A percentile compares a stretch with the other conserved stretches of the same genome.
Evolutionary conservation across 148 eudicot genomes (phyloP).

Genomic region (Hydrangea macrophylla): DNA sequence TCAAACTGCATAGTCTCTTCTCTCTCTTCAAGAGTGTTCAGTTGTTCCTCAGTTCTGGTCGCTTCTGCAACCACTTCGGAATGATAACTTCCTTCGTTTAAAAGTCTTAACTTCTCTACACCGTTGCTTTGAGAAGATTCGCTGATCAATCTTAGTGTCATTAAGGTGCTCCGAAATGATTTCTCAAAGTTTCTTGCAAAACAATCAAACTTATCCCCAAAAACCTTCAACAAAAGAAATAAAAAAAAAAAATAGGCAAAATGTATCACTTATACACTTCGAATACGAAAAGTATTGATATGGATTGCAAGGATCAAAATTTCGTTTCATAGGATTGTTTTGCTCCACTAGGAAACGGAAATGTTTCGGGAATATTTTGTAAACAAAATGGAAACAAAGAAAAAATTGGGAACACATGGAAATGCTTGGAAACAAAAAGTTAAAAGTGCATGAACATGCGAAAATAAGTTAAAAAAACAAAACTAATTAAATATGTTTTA

Average conservation of each 20-base stretch:
- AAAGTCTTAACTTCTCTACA: constrained; percentile 17
- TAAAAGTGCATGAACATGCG: too few relatives aligned
- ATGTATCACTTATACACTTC: constrained; percentile 10
- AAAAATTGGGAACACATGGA: too few relatives aligned
- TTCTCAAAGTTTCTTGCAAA: constrained; percentile 72
- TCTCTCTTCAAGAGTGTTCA: constrained; percentile 26
- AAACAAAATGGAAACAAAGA: too few relatives aligned
- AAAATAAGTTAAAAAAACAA: too few relatives aligned
- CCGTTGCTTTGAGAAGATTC: constrained; percentile 34
- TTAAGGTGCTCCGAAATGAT: constrained; percentile 75
- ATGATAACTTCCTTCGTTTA: constrained; percentile 16
- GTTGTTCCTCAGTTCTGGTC: constrained; percentile 20
- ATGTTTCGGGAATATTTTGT: too few relatives aligned
- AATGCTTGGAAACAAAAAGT: too few relatives aligned
- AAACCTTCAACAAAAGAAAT: constrained; percentile 52
- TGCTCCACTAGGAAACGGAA: too few relatives aligned
- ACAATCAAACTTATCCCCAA: constrained; percentile 68
- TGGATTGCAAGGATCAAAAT: neutral
- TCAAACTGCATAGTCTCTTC: constrained; percentile 27
- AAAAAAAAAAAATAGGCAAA: constrained; percentile 10
- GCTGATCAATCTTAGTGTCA: constrained; percentile 61
- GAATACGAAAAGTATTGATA: neutral
- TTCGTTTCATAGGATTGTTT: too few relatives aligned
- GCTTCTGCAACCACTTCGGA: constrained; percentile 8
- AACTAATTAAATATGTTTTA: too few relatives aligned